Conservation (phyloP, 2,329 filamentous ascomycete species). For the Capronia epimyces region DNA sequence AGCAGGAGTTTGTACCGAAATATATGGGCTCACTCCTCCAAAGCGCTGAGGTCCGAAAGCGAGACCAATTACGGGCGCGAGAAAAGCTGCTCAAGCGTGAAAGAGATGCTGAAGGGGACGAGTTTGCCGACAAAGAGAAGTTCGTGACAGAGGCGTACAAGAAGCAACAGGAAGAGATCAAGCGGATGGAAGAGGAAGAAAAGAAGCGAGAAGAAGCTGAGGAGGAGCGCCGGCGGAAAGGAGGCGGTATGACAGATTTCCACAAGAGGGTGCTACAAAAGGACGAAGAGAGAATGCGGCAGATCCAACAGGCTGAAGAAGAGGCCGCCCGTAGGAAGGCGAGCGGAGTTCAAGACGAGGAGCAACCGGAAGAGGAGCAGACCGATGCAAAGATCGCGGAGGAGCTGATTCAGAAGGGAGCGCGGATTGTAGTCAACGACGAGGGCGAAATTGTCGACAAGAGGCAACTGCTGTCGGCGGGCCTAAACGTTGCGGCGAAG, state of each 20-base stretch:
- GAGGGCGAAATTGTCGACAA: conserved; percentile 62
- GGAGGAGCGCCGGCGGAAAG: conserved; percentile 45
- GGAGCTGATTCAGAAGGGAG: conserved; percentile 48
- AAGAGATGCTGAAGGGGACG: conserved; percentile 60
- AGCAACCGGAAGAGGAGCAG: conserved; percentile 36
- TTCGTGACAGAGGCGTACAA: conserved; percentile 63
- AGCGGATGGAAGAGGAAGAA: conserved; percentile 55
- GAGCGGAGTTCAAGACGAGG: conserved; percentile 32
- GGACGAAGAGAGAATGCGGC: conserved; percentile 53
- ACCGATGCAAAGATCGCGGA: conserved; percentile 51
- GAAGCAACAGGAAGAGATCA: conserved; percentile 57
- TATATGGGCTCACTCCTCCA: conserved; percentile 58
- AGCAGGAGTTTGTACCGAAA: conserved; percentile 42
- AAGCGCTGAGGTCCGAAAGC: conserved; percentile 57
- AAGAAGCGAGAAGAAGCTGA: conserved; percentile 50
- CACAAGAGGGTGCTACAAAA: conserved; percentile 56
- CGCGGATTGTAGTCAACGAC: conserved; percentile 55
- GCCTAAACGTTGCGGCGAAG: conserved; percentile 56
- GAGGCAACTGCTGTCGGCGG: conserved; percentile 56
- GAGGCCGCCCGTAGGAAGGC: conserved; percentile 32
- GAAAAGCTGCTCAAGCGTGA: conserved; percentile 58
- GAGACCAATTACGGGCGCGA: conserved; percentile 56
- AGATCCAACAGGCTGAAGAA: conserved; percentile 51
- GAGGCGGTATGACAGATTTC: conserved; percentile 52
- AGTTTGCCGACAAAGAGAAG: conserved; percentile 61